A percentile compares a stretch with the other conserved stretches of the same genome.
These are phyloP conservation scores for Fusarium sororula DNA, from an alignment of 2,329 filamentous ascomycete genomes.

Conservation along the genomic window DNA sequence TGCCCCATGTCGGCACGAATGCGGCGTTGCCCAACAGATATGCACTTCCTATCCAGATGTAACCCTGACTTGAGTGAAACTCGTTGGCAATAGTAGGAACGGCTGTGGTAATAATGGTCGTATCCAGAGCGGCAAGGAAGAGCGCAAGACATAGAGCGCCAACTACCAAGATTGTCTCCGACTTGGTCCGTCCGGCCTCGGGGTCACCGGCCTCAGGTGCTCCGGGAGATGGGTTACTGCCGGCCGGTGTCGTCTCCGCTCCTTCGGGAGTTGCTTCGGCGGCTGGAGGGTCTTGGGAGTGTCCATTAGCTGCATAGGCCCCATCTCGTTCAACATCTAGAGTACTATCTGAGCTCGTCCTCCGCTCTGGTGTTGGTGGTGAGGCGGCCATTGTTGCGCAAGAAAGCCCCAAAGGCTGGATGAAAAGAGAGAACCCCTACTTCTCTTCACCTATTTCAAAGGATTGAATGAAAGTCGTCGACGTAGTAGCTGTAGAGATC, in stretches of 20 bases:
- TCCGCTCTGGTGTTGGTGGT: conserved; percentile 24
- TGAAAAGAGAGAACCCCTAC: background rate
- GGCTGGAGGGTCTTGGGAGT: background rate
- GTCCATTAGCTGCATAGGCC: background rate
- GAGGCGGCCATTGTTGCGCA: conserved; percentile 23
- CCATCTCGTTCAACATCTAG: conserved; percentile 42
- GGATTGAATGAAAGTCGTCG: conserved; percentile 6
- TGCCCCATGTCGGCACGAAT: conserved; percentile 75
- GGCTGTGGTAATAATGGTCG: conserved; percentile 73
- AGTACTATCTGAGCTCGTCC: conserved; percentile 44
- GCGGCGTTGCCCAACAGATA: conserved; percentile 77
- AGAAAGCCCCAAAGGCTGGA: background rate
- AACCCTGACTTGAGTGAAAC: conserved; percentile 73
- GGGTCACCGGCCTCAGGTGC: conserved; percentile 37
- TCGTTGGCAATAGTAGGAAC: conserved; percentile 71
- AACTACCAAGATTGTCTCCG: conserved; percentile 53
- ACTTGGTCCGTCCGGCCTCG: conserved; percentile 49
- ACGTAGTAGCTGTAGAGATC: conserved; percentile 13
- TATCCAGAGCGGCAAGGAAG: conserved; percentile 64
- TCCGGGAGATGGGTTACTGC: conserved; percentile 8
- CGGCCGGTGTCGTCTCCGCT: conserved; percentile 12
- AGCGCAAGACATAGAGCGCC: conserved; percentile 55
- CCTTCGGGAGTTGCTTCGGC: conserved; percentile 15
- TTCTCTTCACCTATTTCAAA: background rate
- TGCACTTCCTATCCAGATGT: conserved; percentile 80